Evolutionary conservation across 306 rosid genomes (phyloP), one percentile per base, ranked within the genome.

Genomic region (Gastrolobium villosum): DNA sequence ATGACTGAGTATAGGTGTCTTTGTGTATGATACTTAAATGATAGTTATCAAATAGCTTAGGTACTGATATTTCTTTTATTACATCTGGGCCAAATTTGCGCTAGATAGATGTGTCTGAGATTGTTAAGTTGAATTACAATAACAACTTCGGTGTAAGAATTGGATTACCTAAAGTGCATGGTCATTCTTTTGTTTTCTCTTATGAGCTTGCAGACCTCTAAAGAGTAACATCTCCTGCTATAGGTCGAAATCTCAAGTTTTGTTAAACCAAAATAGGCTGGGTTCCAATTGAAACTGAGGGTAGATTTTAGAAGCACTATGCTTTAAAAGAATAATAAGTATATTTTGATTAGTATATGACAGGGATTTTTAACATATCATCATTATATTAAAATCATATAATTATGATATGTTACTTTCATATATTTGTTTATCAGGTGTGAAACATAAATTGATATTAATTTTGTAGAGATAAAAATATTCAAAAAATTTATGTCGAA

Each of bases 311-410:
- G 40, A 9, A 60, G 43, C 69, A 30, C 46, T 28, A 56, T 46
- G 62, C 8, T 75, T 65, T 14, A 77, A 41, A 66, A 66, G 74
- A 67, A 46, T n/a, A n/a, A n/a, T n/a, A n/a, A n/a, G n/a, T n/a
- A n/a, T n/a, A n/a, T n/a, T n/a, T n/a, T n/a, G n/a, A n/a, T n/a
- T n/a, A n/a, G n/a, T n/a, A n/a, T n/a, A n/a, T n/a, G n/a, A n/a
- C n/a, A n/a, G n/a, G n/a, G n/a, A n/a, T n/a, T n/a, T n/a, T n/a
- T n/a, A n/a, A n/a, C n/a, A n/a, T n/a, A n/a, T n/a, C n/a, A n/a
- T n/a, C n/a, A n/a, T n/a, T n/a, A n/a, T n/a, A n/a, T n/a, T n/a
- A n/a, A n/a, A n/a, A n/a, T n/a, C n/a, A n/a, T n/a, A n/a, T n/a
- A n/a, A n/a, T n/a, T n/a, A n/a, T n/a, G n/a, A n/a, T n/a, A n/a